Conservation (phyloP, 2,329 filamentous ascomycete species). For the Phialemonium atrogriseum region DNA sequence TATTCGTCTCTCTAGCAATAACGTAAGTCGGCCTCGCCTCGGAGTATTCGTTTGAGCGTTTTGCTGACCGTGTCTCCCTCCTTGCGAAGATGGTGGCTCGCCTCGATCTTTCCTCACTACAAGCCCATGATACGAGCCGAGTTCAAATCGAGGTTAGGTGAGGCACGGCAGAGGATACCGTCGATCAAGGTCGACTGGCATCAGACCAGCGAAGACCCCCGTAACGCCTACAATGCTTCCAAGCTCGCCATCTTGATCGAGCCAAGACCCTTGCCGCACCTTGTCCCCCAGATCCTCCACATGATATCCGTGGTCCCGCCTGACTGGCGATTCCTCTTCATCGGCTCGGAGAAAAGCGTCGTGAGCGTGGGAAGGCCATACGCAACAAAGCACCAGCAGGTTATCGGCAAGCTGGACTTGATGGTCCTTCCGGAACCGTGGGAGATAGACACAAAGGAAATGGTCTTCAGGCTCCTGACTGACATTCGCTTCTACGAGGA, state of each 20-base stretch:
- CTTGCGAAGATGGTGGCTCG: constrained; percentile 37
- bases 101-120: constrained; percentile 33
- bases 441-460: constrained; percentile 37
- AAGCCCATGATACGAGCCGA: constrained; percentile 31
- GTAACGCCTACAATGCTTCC: constrained; percentile 33
- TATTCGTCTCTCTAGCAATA: constrained; percentile 24
- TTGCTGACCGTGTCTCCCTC: not conserved
- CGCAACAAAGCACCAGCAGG: constrained; percentile 39
- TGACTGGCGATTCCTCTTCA: constrained; percentile 46
- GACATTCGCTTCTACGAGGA: constrained; percentile 44
- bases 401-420: constrained; percentile 43
- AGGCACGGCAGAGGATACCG: constrained; percentile 30
- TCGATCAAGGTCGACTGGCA: constrained; percentile 31
- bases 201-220: constrained; percentile 18
- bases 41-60: too few relatives aligned
- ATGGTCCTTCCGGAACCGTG: constrained; percentile 39
- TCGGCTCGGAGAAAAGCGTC: constrained; percentile 40
- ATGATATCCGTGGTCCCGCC: constrained; percentile 43
- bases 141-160: constrained; percentile 27
- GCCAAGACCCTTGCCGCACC: constrained; percentile 35
- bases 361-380: constrained; percentile 34
- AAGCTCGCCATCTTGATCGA: constrained; percentile 47
- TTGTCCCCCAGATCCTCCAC: constrained; percentile 41
- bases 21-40: constrained; percentile 32
- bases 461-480: constrained; percentile 39